phyloP scores from a whole-genome alignment of 345 rosid genomes.

The Brassica nigra region DNA sequence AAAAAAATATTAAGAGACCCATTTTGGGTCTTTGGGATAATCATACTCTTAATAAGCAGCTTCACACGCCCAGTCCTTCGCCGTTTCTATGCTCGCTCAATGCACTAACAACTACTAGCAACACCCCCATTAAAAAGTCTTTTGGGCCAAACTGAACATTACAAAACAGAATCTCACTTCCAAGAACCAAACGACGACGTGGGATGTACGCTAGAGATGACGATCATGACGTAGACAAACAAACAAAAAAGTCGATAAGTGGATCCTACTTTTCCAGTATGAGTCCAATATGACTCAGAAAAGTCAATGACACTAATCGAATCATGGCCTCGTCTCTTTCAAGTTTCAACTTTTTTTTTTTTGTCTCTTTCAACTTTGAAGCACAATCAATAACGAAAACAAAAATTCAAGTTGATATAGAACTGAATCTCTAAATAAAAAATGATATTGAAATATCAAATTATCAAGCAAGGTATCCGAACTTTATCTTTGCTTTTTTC shows the following conservation, averaged over 20 bases:
- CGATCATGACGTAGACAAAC: not conserved
- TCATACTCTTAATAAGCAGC: not conserved
- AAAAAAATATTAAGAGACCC: too few species aligned
- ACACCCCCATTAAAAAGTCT: too few species aligned
- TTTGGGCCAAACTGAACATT: not conserved
- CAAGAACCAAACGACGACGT: slow-evolving; percentile 19
- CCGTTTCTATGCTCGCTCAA: not conserved
- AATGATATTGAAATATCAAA: slow-evolving; percentile 1
- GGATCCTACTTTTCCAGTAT: slow-evolving; percentile 11
- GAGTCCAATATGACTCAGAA: slow-evolving; percentile 28
- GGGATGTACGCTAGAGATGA: slow-evolving; percentile 15
- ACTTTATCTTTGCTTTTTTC: not conserved
- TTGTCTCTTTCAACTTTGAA: slow-evolving; percentile 19
- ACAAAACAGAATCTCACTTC: not conserved
- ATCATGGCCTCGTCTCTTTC: slow-evolving; percentile 25
- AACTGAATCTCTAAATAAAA: not conserved
- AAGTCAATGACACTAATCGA: slow-evolving; percentile 25
- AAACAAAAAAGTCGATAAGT: slow-evolving; percentile 18
- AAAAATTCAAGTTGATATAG: not conserved
- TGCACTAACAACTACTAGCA: not conserved
- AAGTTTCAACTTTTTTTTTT: not conserved
- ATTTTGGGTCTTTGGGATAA: too few species aligned
- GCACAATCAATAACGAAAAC: not conserved
- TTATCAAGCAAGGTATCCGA: slow-evolving; percentile 36
- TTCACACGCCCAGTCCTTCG: not conserved